These are phyloP conservation scores for Magnolia officinalis DNA, from an alignment of 164 flowering plant species.

Conservation along the genomic window DNA sequence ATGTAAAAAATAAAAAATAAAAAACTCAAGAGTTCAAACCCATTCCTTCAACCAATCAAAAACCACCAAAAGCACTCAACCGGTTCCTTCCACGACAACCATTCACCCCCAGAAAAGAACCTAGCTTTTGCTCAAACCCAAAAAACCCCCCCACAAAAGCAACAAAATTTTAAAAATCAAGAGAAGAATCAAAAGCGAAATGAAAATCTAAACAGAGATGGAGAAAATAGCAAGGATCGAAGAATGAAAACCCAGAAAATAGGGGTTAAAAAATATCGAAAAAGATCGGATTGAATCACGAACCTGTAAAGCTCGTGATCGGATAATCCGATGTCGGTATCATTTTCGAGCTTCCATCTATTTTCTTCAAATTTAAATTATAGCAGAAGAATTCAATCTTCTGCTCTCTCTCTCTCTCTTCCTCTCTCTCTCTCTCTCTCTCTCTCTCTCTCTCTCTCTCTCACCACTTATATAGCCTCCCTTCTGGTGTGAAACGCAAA, in stretches of 20 bases:
- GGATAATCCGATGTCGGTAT: conserved; percentile 1
- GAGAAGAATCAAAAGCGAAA: background rate
- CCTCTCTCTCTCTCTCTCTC: background rate
- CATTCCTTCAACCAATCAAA: conserved; percentile 1
- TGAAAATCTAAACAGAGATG: background rate
- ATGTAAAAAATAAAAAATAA: background rate
- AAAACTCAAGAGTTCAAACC: background rate
- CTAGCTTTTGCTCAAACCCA: background rate
- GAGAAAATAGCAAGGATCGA: background rate
- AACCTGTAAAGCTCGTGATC: conserved; percentile 3
- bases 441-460: background rate
- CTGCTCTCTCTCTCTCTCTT: background rate
- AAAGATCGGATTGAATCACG: background rate
- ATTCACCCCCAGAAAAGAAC: background rate
- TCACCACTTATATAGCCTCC: background rate
- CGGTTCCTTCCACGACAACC: conserved; percentile 10
- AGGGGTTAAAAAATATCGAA: background rate
- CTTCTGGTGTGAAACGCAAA: background rate
- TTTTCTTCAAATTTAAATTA: background rate
- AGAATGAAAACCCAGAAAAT: background rate
- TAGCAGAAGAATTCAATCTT: background rate
- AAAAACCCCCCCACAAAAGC: background rate
- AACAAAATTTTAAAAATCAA: background rate
- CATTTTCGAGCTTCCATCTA: conserved; percentile 2
- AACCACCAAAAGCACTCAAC: background rate